phyloP scores from a whole-genome alignment of 1,284 basidiomycete genomes.

The Leccinum pallidistipes region DNA sequence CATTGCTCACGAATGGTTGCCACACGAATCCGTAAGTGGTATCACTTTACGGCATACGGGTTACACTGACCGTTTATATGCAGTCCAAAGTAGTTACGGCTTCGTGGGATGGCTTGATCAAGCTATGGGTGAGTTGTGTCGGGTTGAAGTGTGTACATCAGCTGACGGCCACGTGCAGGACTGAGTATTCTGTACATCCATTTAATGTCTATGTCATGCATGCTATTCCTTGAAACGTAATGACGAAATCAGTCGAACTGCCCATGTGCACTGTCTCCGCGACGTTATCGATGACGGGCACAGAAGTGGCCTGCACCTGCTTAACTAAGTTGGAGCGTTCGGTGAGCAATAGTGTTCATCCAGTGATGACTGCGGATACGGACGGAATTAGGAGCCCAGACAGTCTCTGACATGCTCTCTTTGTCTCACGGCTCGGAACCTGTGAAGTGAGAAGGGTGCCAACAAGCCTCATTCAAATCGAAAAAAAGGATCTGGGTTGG shows the following conservation, averaged over 20 bases:
- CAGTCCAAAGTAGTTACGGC: slow-evolving; percentile 95
- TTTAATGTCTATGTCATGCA: slow-evolving; percentile 1
- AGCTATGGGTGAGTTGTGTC: slow-evolving; percentile 73
- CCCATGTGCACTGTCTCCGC: background rate
- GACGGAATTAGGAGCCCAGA: background rate
- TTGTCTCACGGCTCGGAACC: slow-evolving; percentile 1
- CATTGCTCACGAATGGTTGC: slow-evolving; percentile 96
- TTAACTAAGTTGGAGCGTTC: background rate
- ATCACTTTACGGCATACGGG: slow-evolving; percentile 3
- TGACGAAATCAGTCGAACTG: background rate
- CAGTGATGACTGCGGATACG: background rate
- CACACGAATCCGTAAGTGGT: slow-evolving; percentile 88
- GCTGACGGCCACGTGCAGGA: slow-evolving; percentile 35
- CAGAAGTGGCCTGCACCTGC: slow-evolving; percentile 2
- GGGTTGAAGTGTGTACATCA: background rate
- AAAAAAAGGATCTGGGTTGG: background rate
- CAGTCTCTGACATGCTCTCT: background rate
- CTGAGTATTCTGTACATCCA: slow-evolving; percentile 24
- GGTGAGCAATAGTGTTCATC: background rate
- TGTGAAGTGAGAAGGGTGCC: background rate
- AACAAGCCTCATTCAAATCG: background rate
- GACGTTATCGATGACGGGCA: slow-evolving; percentile 7
- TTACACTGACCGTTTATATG: slow-evolving; percentile 16
- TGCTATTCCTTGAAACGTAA: background rate
- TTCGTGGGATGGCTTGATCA: slow-evolving; percentile 96